A percentile compares a stretch with the other conserved stretches of the same genome.
Evolutionary conservation across 495 filamentous ascomycete species (phyloP).

Genomic region (Penicillium goetzii): DNA sequence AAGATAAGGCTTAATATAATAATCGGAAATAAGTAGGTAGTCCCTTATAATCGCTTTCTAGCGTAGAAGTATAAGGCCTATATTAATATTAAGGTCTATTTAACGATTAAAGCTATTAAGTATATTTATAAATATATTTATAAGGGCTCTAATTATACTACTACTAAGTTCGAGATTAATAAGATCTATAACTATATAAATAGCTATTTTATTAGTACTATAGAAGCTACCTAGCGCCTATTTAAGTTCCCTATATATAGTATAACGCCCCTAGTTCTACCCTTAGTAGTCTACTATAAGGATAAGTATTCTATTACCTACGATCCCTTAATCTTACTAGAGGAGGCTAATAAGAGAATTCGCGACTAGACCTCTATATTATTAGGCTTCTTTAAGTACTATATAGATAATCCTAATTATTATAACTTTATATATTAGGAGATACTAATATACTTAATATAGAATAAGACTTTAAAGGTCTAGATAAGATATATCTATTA

Average conservation of each 20-base stretch:
- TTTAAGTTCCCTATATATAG: background rate
- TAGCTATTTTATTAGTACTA: background rate
- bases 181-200: constrained; percentile 4
- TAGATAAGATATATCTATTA: background rate
- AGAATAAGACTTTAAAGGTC: background rate
- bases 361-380: background rate
- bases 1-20: background rate
- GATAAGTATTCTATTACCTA: background rate
- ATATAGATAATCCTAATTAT: background rate
- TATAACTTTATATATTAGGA: background rate
- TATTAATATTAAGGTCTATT: constrained; percentile 10
- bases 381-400: background rate
- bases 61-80: constrained; percentile 1
- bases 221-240: background rate
- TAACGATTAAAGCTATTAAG: constrained; percentile 6
- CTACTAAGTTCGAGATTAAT: background rate
- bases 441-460: background rate
- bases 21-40: background rate
- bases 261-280: background rate
- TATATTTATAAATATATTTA: constrained; percentile 15
- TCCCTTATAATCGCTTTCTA: background rate
- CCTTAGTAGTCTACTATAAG: background rate
- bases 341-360: background rate
- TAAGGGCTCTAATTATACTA: constrained; percentile 2
- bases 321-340: background rate